Percentiles rank a stretch among this genome's conserved stretches.
phyloP scores from a whole-genome alignment of 2,329 filamentous ascomycete species.

The Chaetomiaceae sp. region DNA sequence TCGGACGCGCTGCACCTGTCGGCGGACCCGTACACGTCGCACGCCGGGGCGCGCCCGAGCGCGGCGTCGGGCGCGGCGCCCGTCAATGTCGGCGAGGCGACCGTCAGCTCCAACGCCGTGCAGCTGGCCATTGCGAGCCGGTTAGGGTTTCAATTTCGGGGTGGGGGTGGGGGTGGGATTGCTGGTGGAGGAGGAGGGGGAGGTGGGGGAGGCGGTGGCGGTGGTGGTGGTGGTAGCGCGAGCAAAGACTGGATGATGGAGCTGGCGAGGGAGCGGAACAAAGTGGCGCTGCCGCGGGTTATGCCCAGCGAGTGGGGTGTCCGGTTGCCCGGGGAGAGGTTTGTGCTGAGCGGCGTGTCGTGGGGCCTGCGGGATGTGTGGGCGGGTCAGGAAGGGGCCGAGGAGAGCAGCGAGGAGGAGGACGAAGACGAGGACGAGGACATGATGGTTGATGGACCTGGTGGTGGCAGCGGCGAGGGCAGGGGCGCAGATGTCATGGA shows the following conservation, averaged over 20 bases:
- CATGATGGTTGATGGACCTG: conserved; percentile 45
- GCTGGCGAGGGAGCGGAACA: conserved; percentile 65
- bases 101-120: conserved; percentile 60
- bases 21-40: conserved; percentile 59
- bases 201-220: conserved; percentile 28
- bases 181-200: too few relatives aligned
- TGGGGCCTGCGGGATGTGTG: conserved; percentile 59
- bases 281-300: conserved; percentile 57
- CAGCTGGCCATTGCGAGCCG: conserved; percentile 66
- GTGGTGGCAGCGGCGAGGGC: too few relatives aligned
- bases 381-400: conserved; percentile 38
- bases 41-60: conserved; percentile 48
- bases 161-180: too few relatives aligned
- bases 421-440: conserved; percentile 37
- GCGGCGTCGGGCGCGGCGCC: conserved; percentile 44
- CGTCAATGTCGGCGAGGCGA: conserved; percentile 42
- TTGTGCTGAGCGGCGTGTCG: conserved; percentile 58
- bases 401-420: conserved; percentile 35
- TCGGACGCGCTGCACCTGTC: conserved; percentile 64
- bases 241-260: conserved; percentile 73
- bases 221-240: conserved; percentile 37
- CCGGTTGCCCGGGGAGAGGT: conserved; percentile 59
- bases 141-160: conserved; percentile 62
- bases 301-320: conserved; percentile 62
- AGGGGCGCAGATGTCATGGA: conserved; percentile 42